Base-by-base conservation (phyloP, 192 early-diverging fungal species). In the Coemansia sp. region DNA sequence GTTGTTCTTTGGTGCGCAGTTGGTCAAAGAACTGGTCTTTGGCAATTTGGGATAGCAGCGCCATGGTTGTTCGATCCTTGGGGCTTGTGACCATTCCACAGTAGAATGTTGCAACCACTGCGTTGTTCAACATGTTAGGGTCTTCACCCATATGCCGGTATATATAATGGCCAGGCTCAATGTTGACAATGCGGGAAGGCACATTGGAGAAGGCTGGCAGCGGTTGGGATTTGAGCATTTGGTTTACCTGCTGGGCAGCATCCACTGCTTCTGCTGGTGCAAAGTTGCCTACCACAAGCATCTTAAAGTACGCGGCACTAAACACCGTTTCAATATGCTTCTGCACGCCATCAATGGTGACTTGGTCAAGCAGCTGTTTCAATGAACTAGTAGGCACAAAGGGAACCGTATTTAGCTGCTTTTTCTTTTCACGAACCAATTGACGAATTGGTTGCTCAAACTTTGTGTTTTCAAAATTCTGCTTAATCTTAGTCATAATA, bases 21-120 rank as follows among this genome's bases (percentile, higher is more conserved):
- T 93, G 88, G 71, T 93, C 86, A 78, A 97, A 98, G 57, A 84
- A 88, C 17, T 91, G 90, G 64, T 93, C 90, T 25, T 87, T 70
- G 4, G 84, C 68, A 46, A 96, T 89, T 37, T 90, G 87, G 0
- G 77, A 78, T 50, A 97, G 62, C 31, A 97, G 77, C 44, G 68
- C 68, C 9, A 91, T 62, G 1, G 82, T 66, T 19, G 81, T 82
- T 21, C 87, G 84, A 22, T 87, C 72, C 14, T 78, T 57, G 34
- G 64, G 76, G 48, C 93, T 72, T 2, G 64, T 70, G 6, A 82
- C 80, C 58, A 86, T 82, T 5, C 94, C 93, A 31, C 92, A 84
- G 65, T 94, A 90, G 11, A 94, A 62, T 46, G 84, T 85, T 62
- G 88, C 89, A 19, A 90, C 85, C 25, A 93, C 84, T 3, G 90